phyloP scores from a whole-genome alignment of 2,329 filamentous ascomycete species.

The Scolecobasidium constrictum region DNA sequence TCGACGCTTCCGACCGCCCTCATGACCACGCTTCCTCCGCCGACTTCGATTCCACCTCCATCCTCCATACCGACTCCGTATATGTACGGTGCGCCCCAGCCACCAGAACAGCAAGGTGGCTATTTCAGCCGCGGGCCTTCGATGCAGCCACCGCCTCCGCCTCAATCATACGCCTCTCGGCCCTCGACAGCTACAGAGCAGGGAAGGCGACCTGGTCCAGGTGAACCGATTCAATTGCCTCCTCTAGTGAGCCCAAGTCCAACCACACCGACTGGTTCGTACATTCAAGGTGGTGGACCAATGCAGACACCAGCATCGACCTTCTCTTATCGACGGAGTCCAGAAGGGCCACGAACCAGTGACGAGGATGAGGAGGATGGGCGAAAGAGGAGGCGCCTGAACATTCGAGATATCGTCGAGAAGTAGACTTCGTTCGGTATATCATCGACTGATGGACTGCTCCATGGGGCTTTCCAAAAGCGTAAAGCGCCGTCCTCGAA shows the following conservation, averaged over 20 bases:
- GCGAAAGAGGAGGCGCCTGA: conserved; percentile 12
- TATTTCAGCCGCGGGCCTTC: conserved; percentile 2
- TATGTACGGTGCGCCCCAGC: background rate
- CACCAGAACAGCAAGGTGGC: background rate
- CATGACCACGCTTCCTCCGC: conserved; percentile 8
- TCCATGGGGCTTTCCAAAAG: no score
- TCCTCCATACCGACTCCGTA: conserved; percentile 1
- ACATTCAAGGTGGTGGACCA: conserved; percentile 2
- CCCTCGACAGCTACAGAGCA: background rate
- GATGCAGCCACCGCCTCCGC: conserved; percentile 8
- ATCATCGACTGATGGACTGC: no score
- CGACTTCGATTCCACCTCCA: background rate
- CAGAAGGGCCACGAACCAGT: background rate
- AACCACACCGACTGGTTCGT: conserved; percentile 7
- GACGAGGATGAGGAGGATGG: conserved; percentile 9
- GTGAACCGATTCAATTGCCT: conserved; percentile 5
- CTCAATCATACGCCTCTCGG: background rate
- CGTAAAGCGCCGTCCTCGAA: no score
- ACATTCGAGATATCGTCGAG: conserved; percentile 12
- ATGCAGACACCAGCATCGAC: no score
- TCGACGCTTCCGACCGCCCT: conserved; percentile 3
- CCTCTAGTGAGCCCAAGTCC: conserved; percentile 9
- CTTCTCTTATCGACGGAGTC: background rate
- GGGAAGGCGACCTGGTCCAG: conserved; percentile 2
- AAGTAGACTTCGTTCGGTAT: no score